Percentiles rank a stretch among this genome's conserved stretches.
These are phyloP conservation scores for Boletellus sp. DNA, from an alignment of 768 basidiomycete genomes.

Conservation along the genomic window DNA sequence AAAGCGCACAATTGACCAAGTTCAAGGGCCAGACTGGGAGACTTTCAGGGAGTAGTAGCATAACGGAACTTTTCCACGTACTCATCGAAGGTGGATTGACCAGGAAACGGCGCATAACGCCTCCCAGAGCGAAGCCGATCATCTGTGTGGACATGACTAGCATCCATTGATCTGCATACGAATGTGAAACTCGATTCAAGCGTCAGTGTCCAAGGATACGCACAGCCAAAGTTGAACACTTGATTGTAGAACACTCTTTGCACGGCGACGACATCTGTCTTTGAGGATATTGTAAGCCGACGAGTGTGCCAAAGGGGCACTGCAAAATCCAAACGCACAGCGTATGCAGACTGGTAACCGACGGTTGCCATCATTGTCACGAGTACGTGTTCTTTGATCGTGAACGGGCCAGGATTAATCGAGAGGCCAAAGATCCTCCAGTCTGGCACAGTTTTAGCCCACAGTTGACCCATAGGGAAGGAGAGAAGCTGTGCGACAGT, in stretches of 20 bases:
- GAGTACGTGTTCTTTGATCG: constrained; percentile 71
- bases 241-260: constrained; percentile 60
- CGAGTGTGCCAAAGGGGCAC: not conserved
- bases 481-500: constrained; percentile 72
- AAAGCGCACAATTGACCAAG: constrained; percentile 67
- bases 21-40: constrained; percentile 68
- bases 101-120: constrained; percentile 57
- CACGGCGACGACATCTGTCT: constrained; percentile 70
- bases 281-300: not conserved
- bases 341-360: constrained; percentile 28
- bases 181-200: not conserved
- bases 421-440: constrained; percentile 52
- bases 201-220: constrained; percentile 6
- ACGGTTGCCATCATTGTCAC: constrained; percentile 67
- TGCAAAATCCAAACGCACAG: constrained; percentile 14
- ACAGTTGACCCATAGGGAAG: constrained; percentile 64
- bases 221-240: constrained; percentile 38
- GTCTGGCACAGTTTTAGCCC: constrained; percentile 53
- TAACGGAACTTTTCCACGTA: constrained; percentile 22
- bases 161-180: constrained; percentile 49
- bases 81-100: constrained; percentile 66
- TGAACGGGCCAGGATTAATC: constrained; percentile 75
- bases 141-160: constrained; percentile 71
- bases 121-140: constrained; percentile 61
- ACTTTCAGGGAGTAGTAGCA: constrained; percentile 12